Evolutionary conservation across 805 yeast species (phyloP).

Genomic region (Myxozyma neotropica): DNA sequence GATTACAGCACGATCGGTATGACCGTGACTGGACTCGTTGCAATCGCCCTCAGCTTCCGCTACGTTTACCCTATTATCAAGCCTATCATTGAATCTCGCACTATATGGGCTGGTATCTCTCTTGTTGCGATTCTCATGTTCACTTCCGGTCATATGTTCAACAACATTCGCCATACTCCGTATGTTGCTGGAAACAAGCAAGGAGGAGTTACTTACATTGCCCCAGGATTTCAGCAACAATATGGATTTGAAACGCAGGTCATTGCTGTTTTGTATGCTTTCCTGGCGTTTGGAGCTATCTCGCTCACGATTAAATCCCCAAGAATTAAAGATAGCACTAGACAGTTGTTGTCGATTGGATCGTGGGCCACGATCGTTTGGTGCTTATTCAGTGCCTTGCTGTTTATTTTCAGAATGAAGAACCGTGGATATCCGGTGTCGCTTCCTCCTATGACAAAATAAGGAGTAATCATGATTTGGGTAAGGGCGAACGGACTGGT

Average conservation of each 20-base stretch:
- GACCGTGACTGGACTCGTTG: constrained; percentile 19
- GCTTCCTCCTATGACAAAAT: constrained; percentile 43
- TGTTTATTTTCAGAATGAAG: constrained; percentile 70
- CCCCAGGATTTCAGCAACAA: constrained; percentile 73
- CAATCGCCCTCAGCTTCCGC: constrained; percentile 4
- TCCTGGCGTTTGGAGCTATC: constrained; percentile 62
- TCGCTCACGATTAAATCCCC: constrained; percentile 63
- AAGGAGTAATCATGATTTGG: no score
- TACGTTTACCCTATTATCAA: constrained; percentile 22
- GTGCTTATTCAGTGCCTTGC: constrained; percentile 62
- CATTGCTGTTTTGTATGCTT: constrained; percentile 63
- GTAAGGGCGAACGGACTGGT: background rate
- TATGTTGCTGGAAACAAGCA: constrained; percentile 49
- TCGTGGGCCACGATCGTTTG: constrained; percentile 52
- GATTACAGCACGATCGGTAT: constrained; percentile 36
- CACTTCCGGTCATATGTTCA: constrained; percentile 91
- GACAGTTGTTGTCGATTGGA: constrained; percentile 54
- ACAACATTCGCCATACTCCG: constrained; percentile 73
- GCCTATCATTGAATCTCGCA: constrained; percentile 29
- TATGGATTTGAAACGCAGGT: constrained; percentile 89
- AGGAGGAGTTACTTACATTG: constrained; percentile 55
- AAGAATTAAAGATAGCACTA: constrained; percentile 48
- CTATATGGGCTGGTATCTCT: constrained; percentile 67
- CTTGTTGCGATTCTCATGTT: constrained; percentile 69
- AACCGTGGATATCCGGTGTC: constrained; percentile 75